These are phyloP conservation scores for Acacia crassicarpa DNA, from an alignment of 306 rosid genomes.

Conservation along the genomic window DNA sequence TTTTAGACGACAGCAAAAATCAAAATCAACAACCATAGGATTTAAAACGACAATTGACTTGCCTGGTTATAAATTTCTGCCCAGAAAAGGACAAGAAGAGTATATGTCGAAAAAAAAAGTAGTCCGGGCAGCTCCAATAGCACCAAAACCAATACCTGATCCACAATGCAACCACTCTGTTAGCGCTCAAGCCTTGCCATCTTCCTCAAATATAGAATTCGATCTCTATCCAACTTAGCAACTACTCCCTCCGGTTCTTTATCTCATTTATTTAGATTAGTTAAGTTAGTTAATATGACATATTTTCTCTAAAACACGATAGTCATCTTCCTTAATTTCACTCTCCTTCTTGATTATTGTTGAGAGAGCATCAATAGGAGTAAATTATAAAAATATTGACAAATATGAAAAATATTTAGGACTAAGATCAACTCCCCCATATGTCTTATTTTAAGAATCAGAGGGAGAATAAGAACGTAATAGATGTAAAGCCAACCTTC, in stretches of 20 bases:
- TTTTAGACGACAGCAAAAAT: not conserved
- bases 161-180: conserved; percentile 35
- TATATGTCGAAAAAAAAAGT: conserved; percentile 77
- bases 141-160: conserved; percentile 64
- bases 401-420: too few relatives aligned
- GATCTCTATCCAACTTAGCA: not conserved
- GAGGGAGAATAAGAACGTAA: not conserved
- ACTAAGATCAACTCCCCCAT: too few relatives aligned
- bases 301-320: too few relatives aligned
- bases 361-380: too few relatives aligned
- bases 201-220: not conserved
- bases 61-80: conserved; percentile 96
- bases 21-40: not conserved
- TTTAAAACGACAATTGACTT: conserved; percentile 28
- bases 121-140: conserved; percentile 80
- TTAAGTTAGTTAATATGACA: too few relatives aligned
- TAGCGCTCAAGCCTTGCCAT: conserved; percentile 19
- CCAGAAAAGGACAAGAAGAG: conserved; percentile 92
- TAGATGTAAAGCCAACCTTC: conserved; percentile 44
- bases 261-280: too few relatives aligned
- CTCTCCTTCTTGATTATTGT: too few relatives aligned
- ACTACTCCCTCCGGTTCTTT: not conserved
- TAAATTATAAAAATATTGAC: too few relatives aligned
- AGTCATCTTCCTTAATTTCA: too few relatives aligned
- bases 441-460: too few relatives aligned